Conservation (phyloP, 129 eudicot genomes). For the Arctium lappa region DNA sequence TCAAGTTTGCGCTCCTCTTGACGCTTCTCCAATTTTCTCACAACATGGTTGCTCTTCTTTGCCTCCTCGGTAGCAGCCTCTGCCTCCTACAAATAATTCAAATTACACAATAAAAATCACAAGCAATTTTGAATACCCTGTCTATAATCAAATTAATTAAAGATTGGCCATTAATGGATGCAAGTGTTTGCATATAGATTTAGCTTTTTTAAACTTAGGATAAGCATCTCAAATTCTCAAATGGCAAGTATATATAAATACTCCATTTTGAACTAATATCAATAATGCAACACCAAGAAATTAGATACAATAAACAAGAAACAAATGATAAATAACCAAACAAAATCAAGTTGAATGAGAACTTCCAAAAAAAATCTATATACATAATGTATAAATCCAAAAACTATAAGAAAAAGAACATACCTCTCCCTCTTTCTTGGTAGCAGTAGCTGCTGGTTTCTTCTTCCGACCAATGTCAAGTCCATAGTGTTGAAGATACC, state of each 20-base stretch:
- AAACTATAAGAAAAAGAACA: no score
- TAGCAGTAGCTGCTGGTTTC: constrained; percentile 43
- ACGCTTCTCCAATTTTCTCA: constrained; percentile 59
- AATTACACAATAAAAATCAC: background rate
- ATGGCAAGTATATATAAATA: background rate
- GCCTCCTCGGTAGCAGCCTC: constrained; percentile 61
- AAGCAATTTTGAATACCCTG: background rate
- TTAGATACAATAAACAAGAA: background rate
- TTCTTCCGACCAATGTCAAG: constrained; percentile 84
- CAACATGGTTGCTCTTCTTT: constrained; percentile 70
- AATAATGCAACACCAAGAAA: background rate
- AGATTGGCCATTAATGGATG: background rate
- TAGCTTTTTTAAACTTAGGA: background rate
- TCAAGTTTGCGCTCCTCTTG: constrained; percentile 66
- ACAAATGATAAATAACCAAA: background rate
- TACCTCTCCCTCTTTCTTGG: constrained; percentile 75
- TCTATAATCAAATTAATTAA: background rate
- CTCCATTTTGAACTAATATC: background rate
- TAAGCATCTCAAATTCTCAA: no score
- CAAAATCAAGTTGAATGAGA: no score
- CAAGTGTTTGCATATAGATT: background rate
- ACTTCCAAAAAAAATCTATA: no score
- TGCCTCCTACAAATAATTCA: constrained; percentile 33
- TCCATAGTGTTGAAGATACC: constrained; percentile 84
- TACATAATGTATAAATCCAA: no score